Base-by-base conservation (phyloP, 805 yeast genomes). In the Kockiozyma suomiensis region DNA sequence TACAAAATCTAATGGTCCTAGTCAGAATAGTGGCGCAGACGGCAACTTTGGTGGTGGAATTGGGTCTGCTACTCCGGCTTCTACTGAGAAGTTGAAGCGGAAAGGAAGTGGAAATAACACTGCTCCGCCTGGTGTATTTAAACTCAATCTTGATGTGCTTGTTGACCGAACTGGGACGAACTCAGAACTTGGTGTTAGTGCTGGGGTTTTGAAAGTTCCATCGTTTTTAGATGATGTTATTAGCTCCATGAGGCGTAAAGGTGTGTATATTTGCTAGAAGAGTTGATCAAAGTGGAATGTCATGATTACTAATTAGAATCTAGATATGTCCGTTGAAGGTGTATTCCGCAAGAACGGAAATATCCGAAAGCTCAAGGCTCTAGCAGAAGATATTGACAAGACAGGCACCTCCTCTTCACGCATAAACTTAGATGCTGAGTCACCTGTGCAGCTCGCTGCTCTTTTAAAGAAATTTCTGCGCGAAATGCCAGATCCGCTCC, bases 291-390 rank as follows among this genome's bases (percentile, higher is more conserved):
- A 17, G 51, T 32, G 28, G 38, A 12, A 4, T 6, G 35, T n/a
- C n/a, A n/a, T n/a, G n/a, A n/a, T n/a, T n/a, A n/a, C 35, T 32
- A 30, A 48, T 23, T n/a, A 12, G 33, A 19, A 26, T 10, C 28
- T 28, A 61, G 67, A 64, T 49, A 85, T 94, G 87, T 89, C 97
- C 2, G 91, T 76, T 8, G 99, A 94, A 74, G 99, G 99, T 61
- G 87, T 94, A 3, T 94, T 94, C 81, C 83, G 99, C 69, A 87
- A 92, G 70, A 94, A 94, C 71, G 99, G 99, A 70, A 94, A 94
- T 71, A 92, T 94, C 70, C 85, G 91, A 68, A 81, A 88, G 47
- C 77, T 93, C 52, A 83, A 87, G 67, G 88, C 86, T 66, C 75
- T 92, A 59, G 82, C 90, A 0, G 90, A 84, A 55, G 81, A 78